A percentile compares a stretch with the other conserved stretches of the same genome.
Evolutionary conservation across 1,284 basidiomycete genomes (phyloP).

Genomic region (Schizophyllum commune): DNA sequence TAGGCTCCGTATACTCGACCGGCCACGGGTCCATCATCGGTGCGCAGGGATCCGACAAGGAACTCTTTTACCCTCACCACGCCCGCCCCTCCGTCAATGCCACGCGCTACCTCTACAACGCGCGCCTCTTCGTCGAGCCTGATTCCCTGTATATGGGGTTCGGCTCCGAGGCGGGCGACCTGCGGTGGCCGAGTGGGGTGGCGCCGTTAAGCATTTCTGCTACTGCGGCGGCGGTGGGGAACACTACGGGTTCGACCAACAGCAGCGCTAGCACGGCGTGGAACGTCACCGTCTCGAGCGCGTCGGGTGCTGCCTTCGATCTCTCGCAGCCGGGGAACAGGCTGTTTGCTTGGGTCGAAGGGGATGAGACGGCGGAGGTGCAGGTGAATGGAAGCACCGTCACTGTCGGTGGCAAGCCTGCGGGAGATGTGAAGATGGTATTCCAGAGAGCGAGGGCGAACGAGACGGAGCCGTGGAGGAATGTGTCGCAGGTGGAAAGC

Average conservation of each 20-base stretch:
- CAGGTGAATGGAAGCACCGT: not conserved
- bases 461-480: not conserved
- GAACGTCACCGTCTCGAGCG: not conserved
- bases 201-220: not conserved
- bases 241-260: not conserved
- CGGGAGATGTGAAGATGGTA: not conserved
- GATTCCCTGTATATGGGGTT: slow-evolving; percentile 3
- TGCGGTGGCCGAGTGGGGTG: slow-evolving; percentile 1
- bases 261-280: not conserved
- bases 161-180: slow-evolving; percentile 3
- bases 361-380: not conserved
- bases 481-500: not conserved
- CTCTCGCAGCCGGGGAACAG: slow-evolving; percentile 3
- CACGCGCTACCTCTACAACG: slow-evolving; percentile 3
- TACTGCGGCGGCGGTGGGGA: too few relatives aligned
- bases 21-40: slow-evolving; percentile 3
- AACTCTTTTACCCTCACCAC: slow-evolving; percentile 4
- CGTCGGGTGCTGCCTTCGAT: not conserved
- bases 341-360: not conserved
- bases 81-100: not conserved
- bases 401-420: not conserved
- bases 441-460: not conserved
- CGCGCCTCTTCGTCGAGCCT: slow-evolving; percentile 3
- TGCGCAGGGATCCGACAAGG: not conserved
- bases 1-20: slow-evolving; percentile 2